Evolutionary conservation across 768 basidiomycete genomes (phyloP), one percentile per base, ranked within the genome.

Genomic region (Ephemerocybe angulata): DNA sequence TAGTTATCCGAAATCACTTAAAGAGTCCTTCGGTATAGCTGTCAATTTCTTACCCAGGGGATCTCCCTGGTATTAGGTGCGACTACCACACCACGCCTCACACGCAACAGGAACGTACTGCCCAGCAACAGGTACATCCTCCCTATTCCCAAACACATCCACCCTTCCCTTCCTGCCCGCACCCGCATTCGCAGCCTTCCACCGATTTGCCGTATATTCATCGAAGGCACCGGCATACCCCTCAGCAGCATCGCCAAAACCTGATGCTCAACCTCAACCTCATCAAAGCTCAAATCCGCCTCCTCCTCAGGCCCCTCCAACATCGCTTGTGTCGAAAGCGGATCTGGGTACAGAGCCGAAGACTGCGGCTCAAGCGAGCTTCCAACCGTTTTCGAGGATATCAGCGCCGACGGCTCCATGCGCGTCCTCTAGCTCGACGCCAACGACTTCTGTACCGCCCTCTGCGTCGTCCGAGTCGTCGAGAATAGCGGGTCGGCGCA

Each of bases 221-320:
- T 52, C 56, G 21, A 48, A 51, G 38, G 57, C 47, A 33, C 50
- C 52, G 47, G 29, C 51, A 29, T 49, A 37, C 43, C 58, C 61
- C 38, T 61, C 25, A 53, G 59, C 51, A 70, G 72, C 48, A 63
- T 60, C 25, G 58, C 70, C 46, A 68, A 38, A 17, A 31, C 63
- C 57, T 61, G 47, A 51, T 43, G 55, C n/a, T 56, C 55, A 56
- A 70, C 66, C 53, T 69, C 68, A 1, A 77, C 30, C 61, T 69
- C 76, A 65, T 82, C 84, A 56, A 83, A 85, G 61, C 82, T 85
- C 29, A 81, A 63, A 55, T 85, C 81, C 30, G 43, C 63, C 28
- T 64, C 54, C 17, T 69, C 61, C 28, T 67, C 81, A n/a, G 77
- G 76, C 47, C 81, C 80, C 58, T 83, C 82, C 25, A 79, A 81